These are phyloP conservation scores for Penicillium sclerotiorum DNA, from an alignment of 2,329 filamentous ascomycete genomes.

Conservation along the genomic window DNA sequence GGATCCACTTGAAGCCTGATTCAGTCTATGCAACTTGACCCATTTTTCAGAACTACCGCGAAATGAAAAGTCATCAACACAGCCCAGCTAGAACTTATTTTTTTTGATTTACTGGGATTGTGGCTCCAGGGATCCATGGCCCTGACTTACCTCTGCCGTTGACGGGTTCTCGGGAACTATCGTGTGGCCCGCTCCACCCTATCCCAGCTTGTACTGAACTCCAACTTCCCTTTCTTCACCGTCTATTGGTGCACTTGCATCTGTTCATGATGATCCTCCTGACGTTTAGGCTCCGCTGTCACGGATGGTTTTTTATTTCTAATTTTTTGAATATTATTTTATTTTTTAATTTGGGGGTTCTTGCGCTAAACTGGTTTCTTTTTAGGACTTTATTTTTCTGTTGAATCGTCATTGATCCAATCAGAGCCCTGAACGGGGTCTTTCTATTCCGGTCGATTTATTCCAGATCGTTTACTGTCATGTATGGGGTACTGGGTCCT, in stretches of 20 bases:
- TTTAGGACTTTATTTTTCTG: background rate
- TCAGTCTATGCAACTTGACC: conserved; percentile 4
- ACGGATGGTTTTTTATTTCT: conserved; percentile 8
- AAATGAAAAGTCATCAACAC: background rate
- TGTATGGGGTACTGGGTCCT: conserved; percentile 19
- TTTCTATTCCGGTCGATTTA: conserved; percentile 2
- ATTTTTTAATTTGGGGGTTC: conserved; percentile 5
- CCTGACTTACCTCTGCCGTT: conserved; percentile 10
- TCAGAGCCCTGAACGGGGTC: background rate
- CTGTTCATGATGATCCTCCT: conserved; percentile 33
- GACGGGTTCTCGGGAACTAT: conserved; percentile 27
- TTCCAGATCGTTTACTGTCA: conserved; percentile 13
- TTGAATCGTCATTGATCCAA: conserved; percentile 1
- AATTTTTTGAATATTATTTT: conserved; percentile 4
- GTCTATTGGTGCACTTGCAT: conserved; percentile 35
- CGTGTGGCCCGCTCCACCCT: conserved; percentile 29
- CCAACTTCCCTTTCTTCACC: conserved; percentile 23
- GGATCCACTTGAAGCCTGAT: background rate
- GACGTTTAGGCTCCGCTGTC: conserved; percentile 22
- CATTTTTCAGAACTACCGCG: conserved; percentile 6
- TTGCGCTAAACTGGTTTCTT: too few relatives aligned
- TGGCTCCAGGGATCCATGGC: background rate
- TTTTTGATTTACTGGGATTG: background rate
- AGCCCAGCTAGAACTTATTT: background rate
- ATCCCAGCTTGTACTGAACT: conserved; percentile 31